Percentiles rank a stretch among this genome's conserved stretches.
These are phyloP conservation scores for Pelargonium australe DNA, from an alignment of 441 rosid species.

Conservation along the genomic window DNA sequence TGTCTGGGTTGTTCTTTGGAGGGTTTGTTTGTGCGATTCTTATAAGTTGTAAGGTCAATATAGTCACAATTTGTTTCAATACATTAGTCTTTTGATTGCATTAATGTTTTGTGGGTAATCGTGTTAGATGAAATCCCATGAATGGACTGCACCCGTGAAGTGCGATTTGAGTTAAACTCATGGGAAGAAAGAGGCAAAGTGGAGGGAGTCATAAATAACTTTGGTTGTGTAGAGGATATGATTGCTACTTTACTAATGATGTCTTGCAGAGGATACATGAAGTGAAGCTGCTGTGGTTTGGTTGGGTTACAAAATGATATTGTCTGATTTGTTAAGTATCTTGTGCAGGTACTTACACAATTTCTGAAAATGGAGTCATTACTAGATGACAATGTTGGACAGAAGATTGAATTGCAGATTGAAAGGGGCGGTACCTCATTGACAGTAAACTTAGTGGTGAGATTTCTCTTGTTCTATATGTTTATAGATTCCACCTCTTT, in stretches of 20 bases:
- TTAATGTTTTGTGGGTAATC: no score
- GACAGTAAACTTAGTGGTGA: constrained; percentile 60
- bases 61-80: no score
- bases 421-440: constrained; percentile 84
- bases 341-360: constrained; percentile 74
- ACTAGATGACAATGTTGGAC: constrained; percentile 75
- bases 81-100: no score
- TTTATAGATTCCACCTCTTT: not conserved
- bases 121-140: no score
- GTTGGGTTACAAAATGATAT: not conserved
- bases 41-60: no score
- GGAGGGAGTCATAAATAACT: not conserved
- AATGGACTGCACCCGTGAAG: no score
- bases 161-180: no score
- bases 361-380: constrained; percentile 76
- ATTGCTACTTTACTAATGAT: not conserved
- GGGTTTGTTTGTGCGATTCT: no score
- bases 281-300: not conserved
- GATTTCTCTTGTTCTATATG: constrained; percentile 24
- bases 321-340: constrained; percentile 15
- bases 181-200: no score
- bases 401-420: constrained; percentile 55
- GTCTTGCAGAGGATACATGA: constrained; percentile 1
- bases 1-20: not conserved
- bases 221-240: not conserved